Evolutionary conservation across 2,329 filamentous ascomycete species (phyloP), one percentile per base, ranked within the genome.

Genomic region (Lasiodiplodia sp.): DNA sequence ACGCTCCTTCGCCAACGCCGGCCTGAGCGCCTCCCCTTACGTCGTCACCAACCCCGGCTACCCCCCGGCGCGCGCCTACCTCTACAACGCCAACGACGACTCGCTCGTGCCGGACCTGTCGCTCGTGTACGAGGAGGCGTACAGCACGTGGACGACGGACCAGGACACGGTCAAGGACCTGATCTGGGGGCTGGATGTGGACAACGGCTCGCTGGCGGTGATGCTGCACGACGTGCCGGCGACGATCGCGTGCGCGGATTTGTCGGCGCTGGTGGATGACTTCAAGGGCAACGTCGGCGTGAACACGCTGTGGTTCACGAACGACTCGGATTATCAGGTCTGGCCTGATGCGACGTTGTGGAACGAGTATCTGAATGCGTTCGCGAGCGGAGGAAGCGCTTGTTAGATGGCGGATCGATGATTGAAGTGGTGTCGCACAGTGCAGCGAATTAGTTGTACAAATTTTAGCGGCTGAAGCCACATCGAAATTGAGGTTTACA

Each of bases 31-130:
- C 31, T 6, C 25, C 10, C 60, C 60, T 10, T 64, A 38, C 47
- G 60, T 64, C 44, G 47, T 64, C 25, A 64, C 60, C 44, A 64
- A 64, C 47, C 60, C 60, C 6, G 60, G 60, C 18, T 23, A 23
- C 31, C 47, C 60, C 31, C 60, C 60, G 10, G 60, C 44, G 10
- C 44, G 60, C 18, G 3, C 44, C 18, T 64, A 64, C 47, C 60
- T 64, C 4, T 44, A 28, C 56, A 25, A 51, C n/a, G 25, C 47
- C 44, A 28, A 31, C 18, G 25, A 34, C 25, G 16, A 7, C 21
- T 14, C 38, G 11, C 12, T 28, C 40, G 58, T 49, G 60, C 60
- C 60, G 7, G 60, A 64, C n/a, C 31, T 64, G n/a, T 25, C 60
- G 31, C 44, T 64, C 7, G 60, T 64, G 7, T 64, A 52, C 14